Evolutionary conservation across 1,284 basidiomycete genomes (phyloP).

Genomic region (Bondarzewia mesenterica): DNA sequence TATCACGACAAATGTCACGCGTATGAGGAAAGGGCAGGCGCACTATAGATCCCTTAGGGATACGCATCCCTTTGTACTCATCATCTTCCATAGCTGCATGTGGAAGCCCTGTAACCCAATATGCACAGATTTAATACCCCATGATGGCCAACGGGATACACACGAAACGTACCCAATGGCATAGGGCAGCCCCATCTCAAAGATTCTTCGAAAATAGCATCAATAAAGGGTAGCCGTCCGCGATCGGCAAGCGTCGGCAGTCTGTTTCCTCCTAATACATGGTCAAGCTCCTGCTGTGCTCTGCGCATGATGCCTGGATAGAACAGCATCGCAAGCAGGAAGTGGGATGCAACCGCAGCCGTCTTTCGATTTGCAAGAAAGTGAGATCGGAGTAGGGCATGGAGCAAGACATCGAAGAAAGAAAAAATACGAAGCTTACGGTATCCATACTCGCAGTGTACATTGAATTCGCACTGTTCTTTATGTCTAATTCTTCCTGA

Average conservation of each 20-base stretch:
- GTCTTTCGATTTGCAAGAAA: constrained; percentile 21
- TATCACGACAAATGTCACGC: constrained; percentile 6
- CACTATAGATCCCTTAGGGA: background rate
- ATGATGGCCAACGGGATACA: background rate
- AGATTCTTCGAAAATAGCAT: background rate
- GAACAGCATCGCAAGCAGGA: constrained; percentile 52
- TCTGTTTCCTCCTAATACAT: constrained; percentile 39
- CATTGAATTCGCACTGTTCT: background rate
- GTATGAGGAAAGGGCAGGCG: constrained; percentile 8
- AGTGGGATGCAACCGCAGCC: constrained; percentile 39
- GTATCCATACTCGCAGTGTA: background rate
- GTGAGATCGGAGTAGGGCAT: too few species aligned
- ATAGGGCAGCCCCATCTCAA: constrained; percentile 6
- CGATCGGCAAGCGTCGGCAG: constrained; percentile 46
- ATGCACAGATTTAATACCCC: constrained; percentile 10
- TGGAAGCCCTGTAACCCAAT: background rate
- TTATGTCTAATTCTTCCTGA: background rate
- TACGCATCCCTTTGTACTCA: background rate
- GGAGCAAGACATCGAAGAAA: too few species aligned
- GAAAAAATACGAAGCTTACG: too few species aligned
- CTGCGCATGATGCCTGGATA: constrained; percentile 40
- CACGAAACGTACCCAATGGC: constrained; percentile 30
- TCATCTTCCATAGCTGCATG: background rate
- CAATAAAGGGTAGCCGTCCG: constrained; percentile 32
- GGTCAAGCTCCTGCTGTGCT: constrained; percentile 53